These are phyloP conservation scores for Candida piceae DNA, from an alignment of 805 yeast genomes.

Conservation along the genomic window DNA sequence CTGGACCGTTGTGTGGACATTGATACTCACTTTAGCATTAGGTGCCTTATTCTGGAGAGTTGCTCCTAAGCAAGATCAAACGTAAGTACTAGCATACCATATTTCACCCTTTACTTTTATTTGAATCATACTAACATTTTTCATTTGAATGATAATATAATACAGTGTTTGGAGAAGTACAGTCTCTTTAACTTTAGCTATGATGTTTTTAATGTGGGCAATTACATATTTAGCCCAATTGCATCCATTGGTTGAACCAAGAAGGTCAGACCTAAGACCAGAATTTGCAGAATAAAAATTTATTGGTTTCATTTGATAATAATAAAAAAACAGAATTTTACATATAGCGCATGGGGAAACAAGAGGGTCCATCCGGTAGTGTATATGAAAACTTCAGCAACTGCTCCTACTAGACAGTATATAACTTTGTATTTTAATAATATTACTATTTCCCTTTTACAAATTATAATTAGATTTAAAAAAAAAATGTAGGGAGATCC, in stretches of 20 bases:
- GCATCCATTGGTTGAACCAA: constrained; percentile 89
- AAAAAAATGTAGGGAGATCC: constrained; percentile 13
- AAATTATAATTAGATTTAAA: too few species aligned
- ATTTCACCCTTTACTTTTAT: too few species aligned
- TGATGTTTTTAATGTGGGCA: constrained; percentile 64
- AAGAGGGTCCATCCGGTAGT: too few species aligned
- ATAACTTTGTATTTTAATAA: background rate
- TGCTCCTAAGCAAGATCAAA: constrained; percentile 79
- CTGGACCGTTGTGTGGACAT: constrained; percentile 64
- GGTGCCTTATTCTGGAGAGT: constrained; percentile 73
- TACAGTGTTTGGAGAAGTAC: constrained; percentile 67
- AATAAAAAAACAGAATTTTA: too few species aligned
- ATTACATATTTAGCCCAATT: constrained; percentile 82
- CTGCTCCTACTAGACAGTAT: background rate
- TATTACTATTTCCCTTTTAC: too few species aligned
- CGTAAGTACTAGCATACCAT: constrained; percentile 51
- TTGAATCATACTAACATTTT: too few species aligned
- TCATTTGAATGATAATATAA: too few species aligned
- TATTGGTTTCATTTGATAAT: too few species aligned
- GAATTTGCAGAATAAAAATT: constrained; percentile 44
- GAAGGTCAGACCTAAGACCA: constrained; percentile 85
- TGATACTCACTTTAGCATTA: constrained; percentile 51
- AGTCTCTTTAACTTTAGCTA: constrained; percentile 62
- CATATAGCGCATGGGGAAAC: too few species aligned
- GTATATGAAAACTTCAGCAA: too few species aligned